Conservation (phyloP, 164 flowering plant species). For the Berberis vulgaris region DNA sequence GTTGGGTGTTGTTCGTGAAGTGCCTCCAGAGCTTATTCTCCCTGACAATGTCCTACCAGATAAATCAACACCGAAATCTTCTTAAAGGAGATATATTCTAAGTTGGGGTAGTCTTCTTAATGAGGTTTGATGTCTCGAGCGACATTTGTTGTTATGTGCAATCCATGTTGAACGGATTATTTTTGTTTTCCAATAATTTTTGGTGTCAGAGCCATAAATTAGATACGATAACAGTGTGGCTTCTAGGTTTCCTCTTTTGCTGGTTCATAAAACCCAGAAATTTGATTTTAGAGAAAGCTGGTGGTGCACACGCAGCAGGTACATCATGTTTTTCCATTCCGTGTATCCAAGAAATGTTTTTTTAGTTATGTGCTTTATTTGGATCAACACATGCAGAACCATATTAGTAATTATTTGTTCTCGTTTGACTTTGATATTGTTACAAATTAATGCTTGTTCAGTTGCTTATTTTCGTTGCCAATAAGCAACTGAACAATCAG, state of each 20-base stretch:
- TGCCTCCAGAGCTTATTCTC: slow-evolving; percentile 65
- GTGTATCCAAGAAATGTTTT: too few species aligned
- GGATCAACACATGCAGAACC: too few species aligned
- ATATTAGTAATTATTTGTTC: too few species aligned
- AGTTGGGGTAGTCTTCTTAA: slow-evolving; percentile 7
- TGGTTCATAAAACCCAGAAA: neutral
- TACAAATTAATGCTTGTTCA: too few species aligned
- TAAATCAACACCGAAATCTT: slow-evolving; percentile 34
- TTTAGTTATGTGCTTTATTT: too few species aligned
- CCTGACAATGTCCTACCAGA: slow-evolving; percentile 63
- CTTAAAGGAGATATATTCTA: slow-evolving; percentile 13
- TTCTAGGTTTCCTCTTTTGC: neutral
- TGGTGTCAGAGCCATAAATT: slow-evolving; percentile 10
- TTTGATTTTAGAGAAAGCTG: too few species aligned
- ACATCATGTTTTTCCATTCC: too few species aligned
- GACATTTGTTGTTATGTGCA: slow-evolving; percentile 16
- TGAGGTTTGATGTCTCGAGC: slow-evolving; percentile 12
- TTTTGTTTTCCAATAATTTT: slow-evolving; percentile 33
- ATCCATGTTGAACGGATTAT: slow-evolving; percentile 16
- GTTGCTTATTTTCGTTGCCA: too few species aligned
- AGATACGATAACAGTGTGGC: slow-evolving; percentile 13
- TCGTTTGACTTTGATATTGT: too few species aligned
- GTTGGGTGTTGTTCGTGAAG: slow-evolving; percentile 73
- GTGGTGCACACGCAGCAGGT: too few species aligned
- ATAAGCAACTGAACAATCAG: too few species aligned